These are phyloP conservation scores for Leccinum ochraceum DNA, from an alignment of 768 basidiomycete species.

Conservation along the genomic window DNA sequence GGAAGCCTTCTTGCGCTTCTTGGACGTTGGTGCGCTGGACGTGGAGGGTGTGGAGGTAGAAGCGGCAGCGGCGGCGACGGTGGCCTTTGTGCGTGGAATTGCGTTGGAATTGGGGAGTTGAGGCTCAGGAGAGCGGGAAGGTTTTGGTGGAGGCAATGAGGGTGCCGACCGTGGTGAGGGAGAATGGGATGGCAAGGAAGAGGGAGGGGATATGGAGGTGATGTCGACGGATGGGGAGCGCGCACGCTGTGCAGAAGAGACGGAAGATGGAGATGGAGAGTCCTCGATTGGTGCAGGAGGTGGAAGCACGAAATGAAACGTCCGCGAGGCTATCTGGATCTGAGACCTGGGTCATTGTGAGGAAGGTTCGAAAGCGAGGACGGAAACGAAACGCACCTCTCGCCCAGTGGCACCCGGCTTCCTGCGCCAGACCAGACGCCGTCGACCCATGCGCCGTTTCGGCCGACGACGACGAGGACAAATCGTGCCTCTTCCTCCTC, in stretches of 20 bases:
- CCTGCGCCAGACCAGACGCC: slow-evolving; percentile 94
- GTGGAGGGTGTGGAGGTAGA: slow-evolving; percentile 27
- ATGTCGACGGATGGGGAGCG: slow-evolving; percentile 85
- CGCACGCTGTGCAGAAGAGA: slow-evolving; percentile 62
- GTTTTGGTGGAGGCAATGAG: slow-evolving; percentile 46
- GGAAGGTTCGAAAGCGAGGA: slow-evolving; percentile 1
- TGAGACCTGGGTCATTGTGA: slow-evolving; percentile 62
- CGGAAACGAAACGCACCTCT: slow-evolving; percentile 55
- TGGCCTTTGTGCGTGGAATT: slow-evolving; percentile 47
- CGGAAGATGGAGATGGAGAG: slow-evolving; percentile 77
- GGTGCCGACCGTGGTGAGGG: slow-evolving; percentile 57
- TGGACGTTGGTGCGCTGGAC: slow-evolving; percentile 36
- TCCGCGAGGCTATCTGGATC: slow-evolving; percentile 96
- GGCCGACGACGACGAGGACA: slow-evolving; percentile 87
- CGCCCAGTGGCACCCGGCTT: slow-evolving; percentile 79
- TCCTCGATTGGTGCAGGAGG: slow-evolving; percentile 81
- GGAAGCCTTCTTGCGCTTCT: slow-evolving; percentile 71
- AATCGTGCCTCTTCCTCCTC: slow-evolving; percentile 89
- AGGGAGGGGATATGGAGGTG: slow-evolving; percentile 79
- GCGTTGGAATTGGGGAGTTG: slow-evolving; percentile 65
- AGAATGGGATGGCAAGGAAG: slow-evolving; percentile 75
- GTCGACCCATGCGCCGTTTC: slow-evolving; percentile 98
- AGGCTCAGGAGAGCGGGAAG: slow-evolving; percentile 47
- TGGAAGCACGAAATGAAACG: slow-evolving; percentile 95
- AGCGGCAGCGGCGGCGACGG: background rate